phyloP scores from a whole-genome alignment of 805 yeast species.

The Lipomyces starkeyi region DNA sequence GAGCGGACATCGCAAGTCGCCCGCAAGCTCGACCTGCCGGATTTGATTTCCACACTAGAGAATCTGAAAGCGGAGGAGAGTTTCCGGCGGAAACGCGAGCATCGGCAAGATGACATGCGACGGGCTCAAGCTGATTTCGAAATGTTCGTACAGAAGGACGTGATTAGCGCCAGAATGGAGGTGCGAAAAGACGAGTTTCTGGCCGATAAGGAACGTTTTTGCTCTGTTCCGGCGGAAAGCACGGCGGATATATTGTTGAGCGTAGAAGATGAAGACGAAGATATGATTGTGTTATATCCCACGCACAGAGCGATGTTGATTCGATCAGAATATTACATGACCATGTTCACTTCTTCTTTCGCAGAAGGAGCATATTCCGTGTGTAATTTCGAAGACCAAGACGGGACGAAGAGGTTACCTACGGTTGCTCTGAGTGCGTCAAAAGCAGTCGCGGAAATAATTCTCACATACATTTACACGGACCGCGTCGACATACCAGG shows the following conservation, averaged over 20 bases:
- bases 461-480: conserved; percentile 63
- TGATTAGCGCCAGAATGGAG: conserved; percentile 32
- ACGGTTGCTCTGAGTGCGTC: conserved; percentile 47
- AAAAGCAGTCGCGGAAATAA: conserved; percentile 54
- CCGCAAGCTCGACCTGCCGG: conserved; percentile 46
- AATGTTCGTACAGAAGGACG: conserved; percentile 44
- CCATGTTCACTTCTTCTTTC: conserved; percentile 64
- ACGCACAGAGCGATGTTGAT: conserved; percentile 65
- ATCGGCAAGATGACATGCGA: conserved; percentile 46
- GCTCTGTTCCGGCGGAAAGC: conserved; percentile 30
- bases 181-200: neutral
- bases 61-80: conserved; percentile 41
- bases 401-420: conserved; percentile 28
- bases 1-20: conserved; percentile 47
- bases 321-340: conserved; percentile 67
- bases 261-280: conserved; percentile 26
- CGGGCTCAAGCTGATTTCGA: conserved; percentile 41
- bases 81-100: conserved; percentile 47
- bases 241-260: conserved; percentile 32
- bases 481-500: conserved; percentile 63
- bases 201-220: neutral
- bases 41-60: conserved; percentile 49
- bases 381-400: conserved; percentile 13
- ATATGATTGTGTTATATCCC: conserved; percentile 55
- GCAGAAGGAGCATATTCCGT: conserved; percentile 43